Evolutionary conservation across 345 rosid species (phyloP), one percentile per base, ranked within the genome.

Genomic region (Microthlaspi erraticum): DNA sequence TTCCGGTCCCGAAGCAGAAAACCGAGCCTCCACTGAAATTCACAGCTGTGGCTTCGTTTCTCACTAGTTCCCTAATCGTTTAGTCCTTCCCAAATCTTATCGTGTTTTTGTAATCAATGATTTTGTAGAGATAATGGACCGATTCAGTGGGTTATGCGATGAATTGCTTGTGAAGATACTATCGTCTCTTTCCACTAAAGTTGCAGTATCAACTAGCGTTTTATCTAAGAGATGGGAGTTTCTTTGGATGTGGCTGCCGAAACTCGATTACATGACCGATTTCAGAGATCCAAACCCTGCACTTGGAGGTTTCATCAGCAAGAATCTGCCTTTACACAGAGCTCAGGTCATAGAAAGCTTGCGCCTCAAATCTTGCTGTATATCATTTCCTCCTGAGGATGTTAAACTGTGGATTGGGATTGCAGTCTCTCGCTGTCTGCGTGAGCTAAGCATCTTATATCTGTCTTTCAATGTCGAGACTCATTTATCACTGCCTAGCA

Each of bases 151-250:
- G 18, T 59, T 39, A 29, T 8, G 34, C 5, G 64, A 60, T 60
- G 13, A 60, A 2, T 41, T 60, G 36, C 36, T 41, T 12, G 34
- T 41, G 5, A 20, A 23, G 18, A 41, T 60, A 41, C 5, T 41
- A 8, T 41, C 64, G 5, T 60, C 4, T 41, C 64, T 60, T 19
- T 50, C 50, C 8, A 23, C 26, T 2, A 23, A 23, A 23, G 26
- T 23, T 23, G 26, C 26, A 2, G 26, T 23, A 23, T 23, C 49
- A 0, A 60, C 37, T 5, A 41, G 50, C 5, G 8, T 60, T n/a
- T 60, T 60, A 12, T 60, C 64, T 0, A 41, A 41, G n/a, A 12
- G 13, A n/a, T 60, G 64, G 50, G 13, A 39, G 64, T 60, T 60
- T 39, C 37, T 60, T 8, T 60, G 64, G 64, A 60, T 20, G 50